Conservation (phyloP, 805 yeast genomes). For the Yarrowia keelungensis region DNA sequence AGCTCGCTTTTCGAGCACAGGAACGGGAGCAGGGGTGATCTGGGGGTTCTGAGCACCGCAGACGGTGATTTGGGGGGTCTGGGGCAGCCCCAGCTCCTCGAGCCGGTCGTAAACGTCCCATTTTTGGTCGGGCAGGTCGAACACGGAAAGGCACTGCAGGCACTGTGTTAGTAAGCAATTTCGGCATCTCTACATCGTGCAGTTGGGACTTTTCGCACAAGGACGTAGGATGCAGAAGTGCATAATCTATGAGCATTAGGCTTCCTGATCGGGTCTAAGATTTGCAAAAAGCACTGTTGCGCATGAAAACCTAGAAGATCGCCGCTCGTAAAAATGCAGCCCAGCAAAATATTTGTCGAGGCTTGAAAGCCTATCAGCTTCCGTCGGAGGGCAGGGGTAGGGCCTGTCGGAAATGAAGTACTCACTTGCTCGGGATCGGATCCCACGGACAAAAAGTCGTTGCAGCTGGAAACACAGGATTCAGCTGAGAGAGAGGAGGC, state of each 20-base stretch:
- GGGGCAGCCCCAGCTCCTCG: conserved; percentile 1
- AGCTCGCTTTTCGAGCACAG: conserved; percentile 19
- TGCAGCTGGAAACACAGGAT: conserved; percentile 5
- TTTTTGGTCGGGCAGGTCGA: conserved; percentile 15
- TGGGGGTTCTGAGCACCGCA: conserved; percentile 3
- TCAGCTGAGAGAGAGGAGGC: conserved; percentile 18
- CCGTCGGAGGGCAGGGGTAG: background rate
- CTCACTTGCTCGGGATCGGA: conserved; percentile 32
- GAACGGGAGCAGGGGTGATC: conserved; percentile 29
- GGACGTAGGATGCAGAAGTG: background rate
- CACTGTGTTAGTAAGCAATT: conserved; percentile 27
- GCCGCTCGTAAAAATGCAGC: conserved; percentile 20
- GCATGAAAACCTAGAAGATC: background rate
- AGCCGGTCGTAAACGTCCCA: conserved; percentile 5
- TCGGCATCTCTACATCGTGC: no score
- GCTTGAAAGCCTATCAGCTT: background rate
- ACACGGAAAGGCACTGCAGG: conserved; percentile 35
- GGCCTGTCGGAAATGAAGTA: conserved; percentile 6
- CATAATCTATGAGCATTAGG: conserved; percentile 1
- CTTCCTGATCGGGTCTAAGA: background rate
- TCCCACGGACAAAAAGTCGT: conserved; percentile 5
- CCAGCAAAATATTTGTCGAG: background rate
- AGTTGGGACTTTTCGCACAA: background rate
- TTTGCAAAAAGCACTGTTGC: background rate
- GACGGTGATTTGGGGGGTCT: background rate